phyloP scores from a whole-genome alignment of 2,329 filamentous ascomycete species.

The Lachnellula hyalina region DNA sequence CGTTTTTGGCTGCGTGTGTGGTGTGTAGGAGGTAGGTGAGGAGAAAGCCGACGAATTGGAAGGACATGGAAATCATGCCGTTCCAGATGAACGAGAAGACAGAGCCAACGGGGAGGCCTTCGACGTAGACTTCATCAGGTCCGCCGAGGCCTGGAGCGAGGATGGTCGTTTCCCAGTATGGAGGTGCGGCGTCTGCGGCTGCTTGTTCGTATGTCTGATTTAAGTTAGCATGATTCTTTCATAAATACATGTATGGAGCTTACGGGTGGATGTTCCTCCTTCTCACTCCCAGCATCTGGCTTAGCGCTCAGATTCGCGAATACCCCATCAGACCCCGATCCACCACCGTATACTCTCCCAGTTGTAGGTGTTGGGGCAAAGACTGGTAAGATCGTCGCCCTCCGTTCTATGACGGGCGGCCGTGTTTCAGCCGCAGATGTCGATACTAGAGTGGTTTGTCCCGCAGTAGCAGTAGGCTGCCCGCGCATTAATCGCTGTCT shows the following conservation, averaged over 20 bases:
- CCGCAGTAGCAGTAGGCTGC: constrained; percentile 33
- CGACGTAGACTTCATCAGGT: constrained; percentile 93
- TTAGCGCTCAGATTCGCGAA: constrained; percentile 94
- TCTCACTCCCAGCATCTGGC: constrained; percentile 70
- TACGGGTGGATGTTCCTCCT: constrained; percentile 92
- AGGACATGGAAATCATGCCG: constrained; percentile 94
- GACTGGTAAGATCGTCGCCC: constrained; percentile 25
- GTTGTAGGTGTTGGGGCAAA: constrained; percentile 23
- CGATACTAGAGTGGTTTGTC: constrained; percentile 28
- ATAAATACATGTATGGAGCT: constrained; percentile 35
- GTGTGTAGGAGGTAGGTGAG: constrained; percentile 97
- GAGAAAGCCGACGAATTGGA: constrained; percentile 94
- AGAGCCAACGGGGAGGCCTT: constrained; percentile 87
- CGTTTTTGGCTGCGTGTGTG: constrained; percentile 96
- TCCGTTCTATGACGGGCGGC: constrained; percentile 21
- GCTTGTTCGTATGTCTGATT: constrained; percentile 93
- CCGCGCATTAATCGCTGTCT: constrained; percentile 80
- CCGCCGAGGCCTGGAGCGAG: constrained; percentile 84
- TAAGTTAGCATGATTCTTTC: constrained; percentile 5
- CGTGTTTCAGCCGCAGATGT: constrained; percentile 14
- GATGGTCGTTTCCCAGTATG: constrained; percentile 99
- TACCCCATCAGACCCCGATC: constrained; percentile 84
- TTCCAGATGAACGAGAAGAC: constrained; percentile 88
- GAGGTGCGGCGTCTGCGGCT: constrained; percentile 88
- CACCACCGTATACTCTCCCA: constrained; percentile 60